phyloP scores from a whole-genome alignment of 345 rosid genomes.

The Noccaea bulbosa region DNA sequence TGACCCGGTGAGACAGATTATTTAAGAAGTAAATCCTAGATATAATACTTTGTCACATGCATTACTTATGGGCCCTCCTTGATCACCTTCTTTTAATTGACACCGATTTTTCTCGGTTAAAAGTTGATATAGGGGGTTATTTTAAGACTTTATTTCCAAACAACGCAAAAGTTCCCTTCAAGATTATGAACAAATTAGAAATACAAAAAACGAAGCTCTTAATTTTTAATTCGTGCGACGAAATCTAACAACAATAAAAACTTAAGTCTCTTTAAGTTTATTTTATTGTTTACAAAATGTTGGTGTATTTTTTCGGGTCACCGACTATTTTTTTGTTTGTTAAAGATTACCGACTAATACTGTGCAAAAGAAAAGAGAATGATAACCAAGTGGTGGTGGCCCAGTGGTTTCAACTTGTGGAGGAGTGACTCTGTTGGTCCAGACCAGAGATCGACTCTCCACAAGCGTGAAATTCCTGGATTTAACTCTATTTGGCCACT shows the following conservation, averaged over 20 bases:
- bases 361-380: conserved; percentile 14
- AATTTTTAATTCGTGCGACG: background rate
- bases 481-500: no score
- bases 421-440: no score
- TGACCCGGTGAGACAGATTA: background rate
- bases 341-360: background rate
- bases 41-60: conserved; percentile 1
- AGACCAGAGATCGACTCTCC: no score
- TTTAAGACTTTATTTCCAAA: background rate
- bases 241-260: no score
- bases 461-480: no score
- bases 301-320: background rate
- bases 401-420: no score
- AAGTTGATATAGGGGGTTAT: conserved; percentile 10
- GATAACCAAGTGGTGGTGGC: no score
- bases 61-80: background rate
- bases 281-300: background rate
- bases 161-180: background rate
- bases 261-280: background rate
- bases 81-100: background rate
- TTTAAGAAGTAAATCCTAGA: no score
- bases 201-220: no score
- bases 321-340: background rate
- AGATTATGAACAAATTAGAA: background rate
- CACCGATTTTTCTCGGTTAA: background rate